phyloP scores from a whole-genome alignment of 352 stramenopile species.

The Labyrinthula sp. region DNA sequence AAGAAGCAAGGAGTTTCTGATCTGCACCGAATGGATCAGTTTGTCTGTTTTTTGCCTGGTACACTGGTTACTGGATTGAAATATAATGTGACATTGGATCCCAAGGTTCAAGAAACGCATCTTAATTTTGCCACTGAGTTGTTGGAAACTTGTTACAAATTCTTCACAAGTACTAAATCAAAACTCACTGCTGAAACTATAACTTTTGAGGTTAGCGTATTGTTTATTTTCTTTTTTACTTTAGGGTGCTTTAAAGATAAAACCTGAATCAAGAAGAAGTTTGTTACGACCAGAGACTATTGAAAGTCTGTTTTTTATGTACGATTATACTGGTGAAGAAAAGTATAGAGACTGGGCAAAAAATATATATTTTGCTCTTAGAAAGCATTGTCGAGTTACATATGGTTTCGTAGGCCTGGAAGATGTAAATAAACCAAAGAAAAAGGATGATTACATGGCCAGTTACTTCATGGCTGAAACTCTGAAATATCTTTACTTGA shows the following conservation, averaged over 20 bases:
- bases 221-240: too few species aligned
- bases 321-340: slow-evolving; percentile 53
- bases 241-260: too few species aligned
- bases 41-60: slow-evolving; percentile 59
- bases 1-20: too few species aligned
- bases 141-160: slow-evolving; percentile 45
- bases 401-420: slow-evolving; percentile 48
- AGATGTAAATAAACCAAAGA: slow-evolving; percentile 41
- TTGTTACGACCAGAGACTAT: slow-evolving; percentile 56
- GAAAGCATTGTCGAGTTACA: slow-evolving; percentile 44
- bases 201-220: too few species aligned
- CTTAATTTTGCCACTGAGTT: slow-evolving; percentile 50
- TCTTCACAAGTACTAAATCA: too few species aligned
- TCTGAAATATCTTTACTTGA: slow-evolving; percentile 68
- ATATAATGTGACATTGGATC: slow-evolving; percentile 14
- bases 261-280: too few species aligned
- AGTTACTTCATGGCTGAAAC: slow-evolving; percentile 71
- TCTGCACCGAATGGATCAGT: slow-evolving; percentile 59
- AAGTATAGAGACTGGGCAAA: slow-evolving; percentile 52
- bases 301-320: slow-evolving; percentile 62
- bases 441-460: slow-evolving; percentile 44
- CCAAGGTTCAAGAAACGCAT: too few species aligned
- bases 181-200: too few species aligned
- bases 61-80: slow-evolving; percentile 36
- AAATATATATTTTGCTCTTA: slow-evolving; percentile 50